Evolutionary conservation across 1,284 basidiomycete genomes (phyloP).

Genomic region (Malassezia sympodialis): DNA sequence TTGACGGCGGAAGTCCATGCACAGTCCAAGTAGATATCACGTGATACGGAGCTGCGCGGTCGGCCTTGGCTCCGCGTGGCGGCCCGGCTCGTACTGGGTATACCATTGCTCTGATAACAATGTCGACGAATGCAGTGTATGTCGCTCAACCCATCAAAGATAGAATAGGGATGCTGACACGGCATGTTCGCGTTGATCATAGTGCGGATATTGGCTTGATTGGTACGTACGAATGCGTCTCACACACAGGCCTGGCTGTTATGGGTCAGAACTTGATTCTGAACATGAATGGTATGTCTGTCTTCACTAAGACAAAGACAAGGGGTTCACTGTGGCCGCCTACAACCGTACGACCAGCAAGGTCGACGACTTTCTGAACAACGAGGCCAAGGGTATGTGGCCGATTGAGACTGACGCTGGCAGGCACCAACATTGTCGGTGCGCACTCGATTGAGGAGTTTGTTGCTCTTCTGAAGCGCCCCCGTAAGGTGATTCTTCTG

Average conservation of each 20-base stretch:
- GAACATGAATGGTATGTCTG: conserved; percentile 46
- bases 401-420: conserved; percentile 3
- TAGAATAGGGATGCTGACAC: conserved; percentile 5
- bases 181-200: neutral
- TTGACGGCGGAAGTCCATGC: no score
- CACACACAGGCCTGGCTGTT: conserved; percentile 34
- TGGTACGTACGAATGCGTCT: conserved; percentile 16
- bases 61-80: neutral
- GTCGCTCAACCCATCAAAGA: neutral
- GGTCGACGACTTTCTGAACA: conserved; percentile 86
- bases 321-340: conserved; percentile 91
- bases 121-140: conserved; percentile 11
- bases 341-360: conserved; percentile 97
- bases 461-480: conserved; percentile 54
- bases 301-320: conserved; percentile 55
- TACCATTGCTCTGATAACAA: neutral
- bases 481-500: conserved; percentile 78
- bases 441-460: conserved; percentile 88
- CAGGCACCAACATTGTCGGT: conserved; percentile 82
- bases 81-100: neutral
- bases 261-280: conserved; percentile 48
- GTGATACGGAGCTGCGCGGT: neutral
- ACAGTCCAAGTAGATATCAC: neutral
- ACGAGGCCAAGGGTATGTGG: conserved; percentile 84
- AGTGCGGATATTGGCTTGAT: conserved; percentile 48